phyloP scores from a whole-genome alignment of 2,329 filamentous ascomycete species.

The Proliferodiscus dingleyae region DNA sequence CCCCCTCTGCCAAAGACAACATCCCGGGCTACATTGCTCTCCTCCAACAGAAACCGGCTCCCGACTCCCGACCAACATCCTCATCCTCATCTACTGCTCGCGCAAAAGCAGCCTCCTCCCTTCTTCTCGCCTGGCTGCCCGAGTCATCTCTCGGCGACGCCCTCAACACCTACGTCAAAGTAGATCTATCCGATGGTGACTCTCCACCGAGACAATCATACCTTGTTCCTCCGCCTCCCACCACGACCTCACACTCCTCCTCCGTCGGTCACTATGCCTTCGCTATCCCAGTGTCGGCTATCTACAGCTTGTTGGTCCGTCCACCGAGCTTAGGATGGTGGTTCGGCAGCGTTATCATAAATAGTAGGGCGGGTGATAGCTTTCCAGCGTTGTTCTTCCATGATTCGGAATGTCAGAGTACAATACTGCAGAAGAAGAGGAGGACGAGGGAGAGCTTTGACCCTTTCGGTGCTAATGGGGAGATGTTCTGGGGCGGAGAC shows the following conservation, averaged over 20 bases:
- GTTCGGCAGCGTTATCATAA: constrained; percentile 94
- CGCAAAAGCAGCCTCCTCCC: constrained; percentile 57
- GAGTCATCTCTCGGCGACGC: constrained; percentile 83
- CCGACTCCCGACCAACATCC: constrained; percentile 25
- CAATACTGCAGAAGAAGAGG: constrained; percentile 89
- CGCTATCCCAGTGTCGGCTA: constrained; percentile 80
- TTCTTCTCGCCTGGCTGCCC: constrained; percentile 89
- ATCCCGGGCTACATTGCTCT: constrained; percentile 91
- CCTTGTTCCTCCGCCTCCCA: constrained; percentile 86
- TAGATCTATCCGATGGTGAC: constrained; percentile 78
- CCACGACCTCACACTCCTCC: constrained; percentile 69
- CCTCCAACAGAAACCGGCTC: constrained; percentile 73
- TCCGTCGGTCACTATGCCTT: constrained; percentile 81
- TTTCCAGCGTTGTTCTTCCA: constrained; percentile 97
- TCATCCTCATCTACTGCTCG: constrained; percentile 37
- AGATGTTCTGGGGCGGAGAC: constrained; percentile 97
- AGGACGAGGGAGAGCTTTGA: constrained; percentile 80
- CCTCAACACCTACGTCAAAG: constrained; percentile 87
- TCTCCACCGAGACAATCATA: constrained; percentile 81
- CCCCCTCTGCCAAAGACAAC: constrained; percentile 90
- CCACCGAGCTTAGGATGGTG: constrained; percentile 96
- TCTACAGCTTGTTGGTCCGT: constrained; percentile 85
- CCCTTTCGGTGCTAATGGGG: constrained; percentile 77
- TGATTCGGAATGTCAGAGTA: constrained; percentile 93
- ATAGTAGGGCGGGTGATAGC: constrained; percentile 82